These are phyloP conservation scores for Kokia cookei DNA, from an alignment of 441 rosid genomes.

Conservation along the genomic window DNA sequence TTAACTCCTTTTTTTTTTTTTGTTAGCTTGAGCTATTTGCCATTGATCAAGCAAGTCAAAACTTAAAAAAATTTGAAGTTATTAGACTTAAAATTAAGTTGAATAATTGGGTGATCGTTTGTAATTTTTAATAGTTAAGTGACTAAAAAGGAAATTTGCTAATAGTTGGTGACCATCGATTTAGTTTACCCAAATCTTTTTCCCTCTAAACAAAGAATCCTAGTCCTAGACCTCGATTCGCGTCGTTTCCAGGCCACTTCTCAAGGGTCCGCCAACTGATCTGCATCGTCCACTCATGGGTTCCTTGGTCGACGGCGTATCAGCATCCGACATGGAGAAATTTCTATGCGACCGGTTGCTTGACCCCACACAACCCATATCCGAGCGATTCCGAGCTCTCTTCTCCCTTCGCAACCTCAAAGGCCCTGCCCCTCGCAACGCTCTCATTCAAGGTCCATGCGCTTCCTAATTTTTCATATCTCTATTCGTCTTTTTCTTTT, in stretches of 20 bases:
- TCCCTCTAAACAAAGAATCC: background rate
- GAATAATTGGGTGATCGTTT: no score
- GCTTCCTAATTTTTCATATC: background rate
- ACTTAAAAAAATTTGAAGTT: no score
- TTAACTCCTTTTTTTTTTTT: no score
- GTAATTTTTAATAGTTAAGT: no score
- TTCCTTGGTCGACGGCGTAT: constrained; percentile 8
- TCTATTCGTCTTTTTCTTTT: background rate
- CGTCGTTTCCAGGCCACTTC: background rate
- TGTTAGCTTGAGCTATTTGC: no score
- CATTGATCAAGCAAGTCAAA: no score
- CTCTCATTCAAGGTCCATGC: constrained; percentile 57
- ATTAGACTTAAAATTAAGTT: no score
- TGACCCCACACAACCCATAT: constrained; percentile 60
- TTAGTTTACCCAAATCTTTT: background rate
- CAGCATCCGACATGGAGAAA: constrained; percentile 42
- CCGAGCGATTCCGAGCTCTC: constrained; percentile 81
- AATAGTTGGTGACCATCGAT: no score
- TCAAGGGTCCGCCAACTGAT: background rate
- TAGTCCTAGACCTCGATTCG: background rate
- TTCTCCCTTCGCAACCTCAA: constrained; percentile 95
- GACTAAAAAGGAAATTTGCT: no score
- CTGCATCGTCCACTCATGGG: constrained; percentile 20
- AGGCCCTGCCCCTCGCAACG: constrained; percentile 71
- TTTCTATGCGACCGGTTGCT: constrained; percentile 62